Conservation (phyloP, 148 eudicot species). For the Polygonum aviculare region DNA sequence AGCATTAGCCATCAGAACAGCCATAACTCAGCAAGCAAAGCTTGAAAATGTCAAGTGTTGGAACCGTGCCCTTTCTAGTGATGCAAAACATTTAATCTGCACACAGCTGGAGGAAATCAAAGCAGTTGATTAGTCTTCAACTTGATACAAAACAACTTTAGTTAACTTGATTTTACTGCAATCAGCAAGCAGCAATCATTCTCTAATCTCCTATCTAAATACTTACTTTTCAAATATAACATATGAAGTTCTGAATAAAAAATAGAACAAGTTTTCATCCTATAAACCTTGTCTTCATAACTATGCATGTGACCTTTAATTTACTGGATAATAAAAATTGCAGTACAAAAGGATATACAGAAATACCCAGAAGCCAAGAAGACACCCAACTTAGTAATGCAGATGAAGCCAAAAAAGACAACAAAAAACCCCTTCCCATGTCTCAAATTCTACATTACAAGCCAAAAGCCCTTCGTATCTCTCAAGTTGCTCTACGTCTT, state of each 20-base stretch:
- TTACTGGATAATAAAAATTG: background rate
- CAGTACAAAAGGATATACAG: background rate
- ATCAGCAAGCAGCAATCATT: background rate
- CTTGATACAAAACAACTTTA: background rate
- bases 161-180: background rate
- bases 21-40: slow-evolving; percentile 55
- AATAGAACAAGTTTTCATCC: background rate
- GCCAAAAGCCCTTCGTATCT: background rate
- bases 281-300: background rate
- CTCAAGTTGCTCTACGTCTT: background rate
- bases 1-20: slow-evolving; percentile 65
- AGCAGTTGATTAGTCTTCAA: background rate
- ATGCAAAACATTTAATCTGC: slow-evolving; percentile 31
- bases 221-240: background rate
- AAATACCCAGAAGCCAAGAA: background rate
- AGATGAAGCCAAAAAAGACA: background rate
- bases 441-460: background rate
- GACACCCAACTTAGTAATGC: background rate
- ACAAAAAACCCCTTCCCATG: background rate
- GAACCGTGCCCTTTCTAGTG: slow-evolving; percentile 16
- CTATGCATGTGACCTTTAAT: background rate
- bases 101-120: slow-evolving; percentile 15
- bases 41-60: slow-evolving; percentile 14
- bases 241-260: background rate
- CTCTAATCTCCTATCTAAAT: background rate